Conservation (phyloP, 2,329 filamentous ascomycete genomes). For the Neophaeococcomyces mojaviensis region DNA sequence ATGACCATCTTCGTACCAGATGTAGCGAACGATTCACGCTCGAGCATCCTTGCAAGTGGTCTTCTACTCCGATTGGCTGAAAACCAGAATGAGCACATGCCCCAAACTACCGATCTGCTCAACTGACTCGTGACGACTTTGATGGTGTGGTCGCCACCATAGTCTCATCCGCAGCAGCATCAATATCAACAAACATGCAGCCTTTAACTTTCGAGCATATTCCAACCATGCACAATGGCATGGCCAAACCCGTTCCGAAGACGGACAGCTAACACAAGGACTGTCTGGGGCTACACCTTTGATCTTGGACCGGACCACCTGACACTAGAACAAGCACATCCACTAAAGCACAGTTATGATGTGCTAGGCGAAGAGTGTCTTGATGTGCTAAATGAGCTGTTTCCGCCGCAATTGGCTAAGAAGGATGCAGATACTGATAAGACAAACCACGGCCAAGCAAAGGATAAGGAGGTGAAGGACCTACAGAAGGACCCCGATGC, state of each 20-base stretch:
- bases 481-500: background rate
- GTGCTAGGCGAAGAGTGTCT: slow-evolving; percentile 59
- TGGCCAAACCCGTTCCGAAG: slow-evolving; percentile 26
- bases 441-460: background rate
- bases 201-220: background rate
- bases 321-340: slow-evolving; percentile 50
- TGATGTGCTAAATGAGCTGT: slow-evolving; percentile 55
- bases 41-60: background rate
- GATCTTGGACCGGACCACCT: slow-evolving; percentile 61
- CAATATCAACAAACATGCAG: background rate
- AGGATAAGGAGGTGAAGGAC: background rate
- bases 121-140: slow-evolving; percentile 1
- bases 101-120: background rate
- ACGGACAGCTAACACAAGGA: slow-evolving; percentile 23
- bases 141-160: background rate
- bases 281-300: slow-evolving; percentile 59
- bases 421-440: background rate
- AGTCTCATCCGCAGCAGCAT: background rate
- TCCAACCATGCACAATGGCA: slow-evolving; percentile 16
- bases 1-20: too few relatives aligned
- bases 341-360: slow-evolving; percentile 61
- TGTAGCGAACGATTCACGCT: background rate
- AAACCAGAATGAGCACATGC: background rate
- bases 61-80: slow-evolving; percentile 5
- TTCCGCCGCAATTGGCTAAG: slow-evolving; percentile 30